A percentile compares a stretch with the other conserved stretches of the same genome.
Evolutionary conservation across 148 eudicot genomes (phyloP).

Genomic region (Camellia granthamiana): DNA sequence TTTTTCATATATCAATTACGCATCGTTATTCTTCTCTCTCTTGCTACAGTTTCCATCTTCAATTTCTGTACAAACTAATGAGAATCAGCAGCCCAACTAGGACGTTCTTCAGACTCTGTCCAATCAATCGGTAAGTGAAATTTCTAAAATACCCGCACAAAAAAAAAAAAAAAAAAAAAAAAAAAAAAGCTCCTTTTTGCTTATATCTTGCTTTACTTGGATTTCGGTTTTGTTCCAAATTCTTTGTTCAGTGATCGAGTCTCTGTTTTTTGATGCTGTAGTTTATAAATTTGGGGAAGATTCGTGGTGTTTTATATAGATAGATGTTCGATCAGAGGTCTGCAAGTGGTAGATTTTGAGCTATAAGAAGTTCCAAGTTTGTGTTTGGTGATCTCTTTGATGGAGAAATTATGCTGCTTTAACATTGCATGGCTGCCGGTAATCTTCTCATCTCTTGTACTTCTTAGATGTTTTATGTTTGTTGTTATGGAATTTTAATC

Average conservation of each 20-base stretch:
- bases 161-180: no score
- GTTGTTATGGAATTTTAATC: neutral
- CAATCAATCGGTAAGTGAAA: neutral
- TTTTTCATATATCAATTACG: no score
- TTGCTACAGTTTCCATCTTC: neutral
- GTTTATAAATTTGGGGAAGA: neutral
- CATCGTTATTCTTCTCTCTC: neutral
- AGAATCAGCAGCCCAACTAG: no score
- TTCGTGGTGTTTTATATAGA: neutral
- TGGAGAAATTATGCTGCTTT: neutral
- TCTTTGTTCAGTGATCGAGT: neutral
- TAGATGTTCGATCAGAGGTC: neutral
- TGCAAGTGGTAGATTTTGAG: neutral
- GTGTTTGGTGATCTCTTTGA: neutral
- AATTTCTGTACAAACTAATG: neutral
- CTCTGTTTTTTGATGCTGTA: neutral
- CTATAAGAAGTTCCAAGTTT: no score
- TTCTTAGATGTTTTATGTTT: neutral
- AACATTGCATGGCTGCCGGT: neutral
- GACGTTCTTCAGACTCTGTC: neutral
- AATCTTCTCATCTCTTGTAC: neutral
- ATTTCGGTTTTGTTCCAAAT: neutral
- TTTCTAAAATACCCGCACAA: neutral
- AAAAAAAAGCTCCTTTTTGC: no score
- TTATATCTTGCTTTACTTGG: neutral